Base-by-base conservation (phyloP, 805 yeast species). In the Candida boidinii region DNA sequence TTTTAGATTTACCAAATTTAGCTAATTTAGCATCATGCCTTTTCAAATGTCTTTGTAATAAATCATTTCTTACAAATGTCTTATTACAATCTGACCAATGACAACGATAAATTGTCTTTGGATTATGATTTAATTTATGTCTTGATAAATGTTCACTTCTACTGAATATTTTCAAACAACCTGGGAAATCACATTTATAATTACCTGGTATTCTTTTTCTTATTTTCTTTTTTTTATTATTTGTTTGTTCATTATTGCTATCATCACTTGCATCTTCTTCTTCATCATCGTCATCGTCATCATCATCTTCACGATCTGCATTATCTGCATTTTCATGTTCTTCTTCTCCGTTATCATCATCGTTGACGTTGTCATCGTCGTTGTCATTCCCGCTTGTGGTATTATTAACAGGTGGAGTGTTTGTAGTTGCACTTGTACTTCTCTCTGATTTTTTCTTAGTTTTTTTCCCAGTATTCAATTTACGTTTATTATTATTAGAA, bases 121-220 rank as follows among this genome's bases (percentile, higher is more conserved):
- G 73, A 36, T 66, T 62, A 41, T 78, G 85, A 47, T 78, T 78
- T 31, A 78, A 58, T 45, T 73, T 68, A 47, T 78, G 85, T 31
- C 85, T 56, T 2, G 81, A 65, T 12, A 78, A 50, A 54, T 78
- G 85, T 45, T 78, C 85, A 2, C 76, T 67, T 31, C 85, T 48
- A 16, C 73, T 67, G 43, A 78, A 78, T 14, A 61, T 56, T 46
- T 77, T 78, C 24, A 56, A 61, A 44, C 85, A 78, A 23, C 65
- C 65, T 7, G 64, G 66, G 34, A 49, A 56, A 23, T 66, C 66
- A 44, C 78, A 73, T 8, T 12, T 17, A 16, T 5, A 29, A 11
- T 6, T 4, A 9, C 29, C 29, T 13, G 13, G 12, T 13, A 19
- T 27, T 4, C 6, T 8, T 3, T 6, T 4, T 13, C 23, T 18